Percentiles rank a stretch among this genome's conserved stretches.
These are phyloP conservation scores for Chlamydomonas sphaeroides DNA, from an alignment of 139 green algal species.

Conservation along the genomic window DNA sequence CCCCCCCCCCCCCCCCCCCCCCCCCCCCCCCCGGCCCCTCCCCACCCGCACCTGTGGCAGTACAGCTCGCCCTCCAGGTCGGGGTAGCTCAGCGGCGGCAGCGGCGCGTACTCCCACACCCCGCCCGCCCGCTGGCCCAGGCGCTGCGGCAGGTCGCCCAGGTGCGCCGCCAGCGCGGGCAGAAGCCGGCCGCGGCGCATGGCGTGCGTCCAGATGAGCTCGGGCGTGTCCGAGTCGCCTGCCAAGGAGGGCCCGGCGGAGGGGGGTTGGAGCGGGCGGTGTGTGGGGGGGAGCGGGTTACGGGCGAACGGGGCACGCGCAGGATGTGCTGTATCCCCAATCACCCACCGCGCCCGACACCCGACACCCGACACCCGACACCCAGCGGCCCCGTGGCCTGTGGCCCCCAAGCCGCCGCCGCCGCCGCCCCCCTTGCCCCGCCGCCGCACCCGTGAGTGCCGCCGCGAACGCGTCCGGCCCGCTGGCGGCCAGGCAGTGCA, in stretches of 20 bases:
- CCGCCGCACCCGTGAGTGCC: conserved; percentile 58
- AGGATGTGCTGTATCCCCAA: no score
- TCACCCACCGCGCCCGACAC: background rate
- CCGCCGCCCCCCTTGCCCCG: background rate
- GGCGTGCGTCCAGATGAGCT: conserved; percentile 92
- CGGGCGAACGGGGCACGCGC: no score
- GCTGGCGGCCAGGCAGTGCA: conserved; percentile 84
- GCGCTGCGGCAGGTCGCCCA: conserved; percentile 73
- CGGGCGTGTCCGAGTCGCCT: conserved; percentile 88
- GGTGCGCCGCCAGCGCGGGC: conserved; percentile 65
- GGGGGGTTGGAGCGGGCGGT: background rate
- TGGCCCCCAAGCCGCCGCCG: background rate
- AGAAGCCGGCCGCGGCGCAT: conserved; percentile 89
- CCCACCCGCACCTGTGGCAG: conserved; percentile 49
- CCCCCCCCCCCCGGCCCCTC: background rate
- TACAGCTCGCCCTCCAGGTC: conserved; percentile 75
- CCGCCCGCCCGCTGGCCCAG: conserved; percentile 72
- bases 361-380: no score
- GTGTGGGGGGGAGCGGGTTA: no score
- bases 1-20: no score
- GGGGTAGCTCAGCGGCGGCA: conserved; percentile 88
- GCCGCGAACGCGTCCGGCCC: conserved; percentile 80
- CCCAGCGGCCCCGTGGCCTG: no score
- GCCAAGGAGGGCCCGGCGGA: background rate
- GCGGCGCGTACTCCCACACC: conserved; percentile 90